Evolutionary conservation across 1,284 basidiomycete genomes (phyloP), one percentile per base, ranked within the genome.

Genomic region (Sparassis latifolia): DNA sequence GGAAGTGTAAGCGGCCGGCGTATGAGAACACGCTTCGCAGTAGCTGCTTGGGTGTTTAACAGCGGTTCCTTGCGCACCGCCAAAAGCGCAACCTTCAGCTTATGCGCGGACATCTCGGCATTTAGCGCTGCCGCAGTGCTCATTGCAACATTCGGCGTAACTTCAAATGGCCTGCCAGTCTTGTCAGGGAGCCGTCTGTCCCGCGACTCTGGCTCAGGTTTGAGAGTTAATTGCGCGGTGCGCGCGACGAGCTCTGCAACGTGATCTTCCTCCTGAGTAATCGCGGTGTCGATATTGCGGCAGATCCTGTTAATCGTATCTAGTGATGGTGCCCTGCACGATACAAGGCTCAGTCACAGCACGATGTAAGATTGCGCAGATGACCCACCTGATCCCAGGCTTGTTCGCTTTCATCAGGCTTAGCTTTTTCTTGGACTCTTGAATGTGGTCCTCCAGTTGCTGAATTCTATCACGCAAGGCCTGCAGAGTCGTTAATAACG

Each of bases 291-390:
- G 55, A 95, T 90, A 64, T 94, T 94, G 44, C 86, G 80, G 58
- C 86, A 88, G 0, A 89, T 89, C 31, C 91, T 79, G 55, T 89
- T 84, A 59, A 95, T 79, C 0, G 88, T 87, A 60, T 92, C 92
- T 44, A 95, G 67, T 7, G 89, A 84, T 0, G 92, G 92, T 5
- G 88, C 79, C 57, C 88, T 92, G 60, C 50, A 31, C 49, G 10
- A 40, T 20, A 47, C 48, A 27, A 7, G 10, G 10, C 12, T 10
- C 33, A 6, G 28, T 49, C 32, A 44, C 20, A 28, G 29, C n/a
- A 31, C 3, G 4, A 30, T 10, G 35, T 37, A 12, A 37, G 35
- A 42, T 20, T 40, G 27, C n/a, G 7, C 2, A 42, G 10, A 27
- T 2, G 4, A 69, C 78, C 40, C 59, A 85, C 89, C 77, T 80